Percentiles rank a stretch among this genome's conserved stretches.
These are phyloP conservation scores for Gossypium rotundifolium DNA, from an alignment of 345 rosid species.

Conservation along the genomic window DNA sequence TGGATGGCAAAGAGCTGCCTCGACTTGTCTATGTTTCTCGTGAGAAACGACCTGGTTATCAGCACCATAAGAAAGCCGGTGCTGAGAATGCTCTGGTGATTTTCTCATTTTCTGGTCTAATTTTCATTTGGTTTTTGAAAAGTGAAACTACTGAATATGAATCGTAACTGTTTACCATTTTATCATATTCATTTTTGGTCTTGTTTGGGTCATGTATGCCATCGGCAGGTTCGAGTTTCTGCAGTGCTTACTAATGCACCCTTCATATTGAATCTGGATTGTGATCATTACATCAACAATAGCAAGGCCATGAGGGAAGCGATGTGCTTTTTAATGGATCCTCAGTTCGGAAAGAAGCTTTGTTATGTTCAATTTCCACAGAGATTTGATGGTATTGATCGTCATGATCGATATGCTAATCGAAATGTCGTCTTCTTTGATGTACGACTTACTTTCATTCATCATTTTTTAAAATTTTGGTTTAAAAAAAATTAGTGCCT, in stretches of 20 bases:
- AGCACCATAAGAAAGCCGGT: conserved; percentile 97
- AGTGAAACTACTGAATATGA: neutral
- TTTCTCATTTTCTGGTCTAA: neutral
- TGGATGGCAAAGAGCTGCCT: conserved; percentile 88
- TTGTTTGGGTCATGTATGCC: neutral
- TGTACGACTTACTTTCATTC: conserved; percentile 33
- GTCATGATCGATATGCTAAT: conserved; percentile 89
- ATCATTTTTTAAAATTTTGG: neutral
- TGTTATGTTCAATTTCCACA: conserved; percentile 95
- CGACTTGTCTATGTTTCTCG: conserved; percentile 90
- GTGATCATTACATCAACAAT: conserved; percentile 95
- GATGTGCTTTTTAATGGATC: conserved; percentile 97
- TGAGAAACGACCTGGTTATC: conserved; percentile 92
- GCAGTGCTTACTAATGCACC: conserved; percentile 97
- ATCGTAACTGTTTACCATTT: neutral
- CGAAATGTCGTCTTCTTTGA: conserved; percentile 90
- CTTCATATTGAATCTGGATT: conserved; percentile 81
- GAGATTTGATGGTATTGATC: conserved; percentile 97
- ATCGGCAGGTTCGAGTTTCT: conserved; percentile 76
- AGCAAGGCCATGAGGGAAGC: conserved; percentile 88
- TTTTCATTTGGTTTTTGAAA: neutral
- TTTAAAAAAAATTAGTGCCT: neutral
- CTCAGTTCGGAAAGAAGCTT: conserved; percentile 93
- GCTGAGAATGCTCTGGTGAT: conserved; percentile 95
- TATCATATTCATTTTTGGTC: neutral